These are phyloP conservation scores for Hyphochytrium catenoides DNA, from an alignment of 352 stramenopile genomes.

Conservation along the genomic window DNA sequence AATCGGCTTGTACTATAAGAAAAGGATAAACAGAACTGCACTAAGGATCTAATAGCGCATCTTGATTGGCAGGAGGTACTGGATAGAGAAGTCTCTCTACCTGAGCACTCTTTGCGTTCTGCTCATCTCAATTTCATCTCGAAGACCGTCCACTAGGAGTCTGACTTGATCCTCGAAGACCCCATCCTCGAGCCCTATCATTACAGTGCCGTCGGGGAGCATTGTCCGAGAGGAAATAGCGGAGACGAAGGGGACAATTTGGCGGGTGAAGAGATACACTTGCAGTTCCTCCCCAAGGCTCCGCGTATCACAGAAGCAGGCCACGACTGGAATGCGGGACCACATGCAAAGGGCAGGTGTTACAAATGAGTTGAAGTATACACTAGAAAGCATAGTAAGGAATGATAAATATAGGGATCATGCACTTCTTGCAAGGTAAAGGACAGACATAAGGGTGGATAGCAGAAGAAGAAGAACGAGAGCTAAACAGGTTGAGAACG, in stretches of 20 bases:
- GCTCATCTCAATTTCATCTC: conserved; percentile 38
- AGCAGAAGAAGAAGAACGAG: too few species aligned
- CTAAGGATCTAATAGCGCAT: background rate
- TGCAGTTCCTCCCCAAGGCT: conserved; percentile 38
- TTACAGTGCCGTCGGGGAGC: too few species aligned
- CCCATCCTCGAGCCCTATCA: conserved; percentile 24
- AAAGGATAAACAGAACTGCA: conserved; percentile 1
- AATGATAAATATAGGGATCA: too few species aligned
- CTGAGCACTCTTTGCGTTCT: conserved; percentile 19
- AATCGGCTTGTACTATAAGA: background rate
- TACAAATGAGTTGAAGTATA: too few species aligned
- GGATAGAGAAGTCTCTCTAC: conserved; percentile 13
- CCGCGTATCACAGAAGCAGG: conserved; percentile 15
- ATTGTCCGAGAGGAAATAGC: too few species aligned
- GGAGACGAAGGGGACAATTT: conserved; percentile 49
- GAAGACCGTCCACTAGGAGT: conserved; percentile 33
- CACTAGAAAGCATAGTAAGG: too few species aligned
- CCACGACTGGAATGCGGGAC: conserved; percentile 8
- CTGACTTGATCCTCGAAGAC: conserved; percentile 25
- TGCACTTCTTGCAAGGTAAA: too few species aligned
- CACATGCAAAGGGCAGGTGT: too few species aligned
- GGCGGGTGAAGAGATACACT: conserved; percentile 51
- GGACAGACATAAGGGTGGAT: too few species aligned
- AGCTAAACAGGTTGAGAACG: too few species aligned
- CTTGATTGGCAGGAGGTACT: background rate